Conservation (phyloP, 2,329 filamentous ascomycete genomes). For the Venturiaceae sp. region DNA sequence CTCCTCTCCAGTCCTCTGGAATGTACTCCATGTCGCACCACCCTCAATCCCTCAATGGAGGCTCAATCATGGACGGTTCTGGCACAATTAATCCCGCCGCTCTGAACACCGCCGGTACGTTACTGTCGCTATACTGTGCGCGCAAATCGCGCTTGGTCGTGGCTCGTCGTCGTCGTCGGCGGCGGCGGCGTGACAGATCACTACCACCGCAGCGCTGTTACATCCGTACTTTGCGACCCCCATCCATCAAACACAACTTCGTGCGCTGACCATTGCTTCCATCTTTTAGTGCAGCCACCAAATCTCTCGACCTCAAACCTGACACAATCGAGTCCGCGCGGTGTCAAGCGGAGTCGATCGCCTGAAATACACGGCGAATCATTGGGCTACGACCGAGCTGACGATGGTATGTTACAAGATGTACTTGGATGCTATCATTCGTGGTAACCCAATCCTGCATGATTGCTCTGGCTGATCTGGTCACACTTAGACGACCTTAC, state of each 20-base stretch:
- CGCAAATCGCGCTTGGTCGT: background rate
- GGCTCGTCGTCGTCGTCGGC: background rate
- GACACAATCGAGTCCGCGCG: conserved; percentile 23
- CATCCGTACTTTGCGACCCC: conserved; percentile 4
- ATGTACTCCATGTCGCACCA: conserved; percentile 21
- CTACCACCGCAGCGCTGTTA: no score
- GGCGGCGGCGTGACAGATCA: no score
- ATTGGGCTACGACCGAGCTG: conserved; percentile 20
- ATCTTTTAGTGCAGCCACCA: conserved; percentile 3
- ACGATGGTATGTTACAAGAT: conserved; percentile 18
- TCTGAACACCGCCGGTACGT: conserved; percentile 27
- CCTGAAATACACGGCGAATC: conserved; percentile 22
- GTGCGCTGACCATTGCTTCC: background rate
- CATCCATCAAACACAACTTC: background rate
- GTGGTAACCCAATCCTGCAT: background rate
- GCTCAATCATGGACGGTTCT: conserved; percentile 26
- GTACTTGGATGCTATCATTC: background rate
- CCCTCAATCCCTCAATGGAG: conserved; percentile 23
- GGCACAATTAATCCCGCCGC: conserved; percentile 31
- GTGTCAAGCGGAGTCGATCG: conserved; percentile 31
- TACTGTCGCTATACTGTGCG: background rate
- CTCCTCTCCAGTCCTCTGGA: background rate
- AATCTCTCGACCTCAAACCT: conserved; percentile 15
- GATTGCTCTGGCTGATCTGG: conserved; percentile 3
- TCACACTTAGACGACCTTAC: conserved; percentile 12